Evolutionary conservation across 2,329 filamentous ascomycete genomes (phyloP).

Genomic region (Phialocephala sp.): DNA sequence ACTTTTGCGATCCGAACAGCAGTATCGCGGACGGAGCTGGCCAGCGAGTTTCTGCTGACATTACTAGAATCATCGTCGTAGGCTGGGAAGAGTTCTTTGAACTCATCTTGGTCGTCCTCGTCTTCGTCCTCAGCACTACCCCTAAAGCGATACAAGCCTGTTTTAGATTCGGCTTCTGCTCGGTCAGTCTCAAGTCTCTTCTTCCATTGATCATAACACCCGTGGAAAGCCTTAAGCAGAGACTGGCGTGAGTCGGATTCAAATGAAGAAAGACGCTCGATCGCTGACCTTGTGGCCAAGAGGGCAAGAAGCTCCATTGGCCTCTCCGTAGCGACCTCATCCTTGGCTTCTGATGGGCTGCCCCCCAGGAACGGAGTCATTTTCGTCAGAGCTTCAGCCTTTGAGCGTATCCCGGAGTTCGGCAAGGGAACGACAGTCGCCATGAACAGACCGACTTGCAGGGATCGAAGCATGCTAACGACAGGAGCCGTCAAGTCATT

Average conservation of each 20-base stretch:
- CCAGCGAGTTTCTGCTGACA: slow-evolving; percentile 21
- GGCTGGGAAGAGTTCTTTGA: slow-evolving; percentile 81
- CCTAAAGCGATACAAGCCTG: slow-evolving; percentile 82
- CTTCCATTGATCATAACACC: slow-evolving; percentile 82
- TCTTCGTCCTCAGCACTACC: slow-evolving; percentile 80
- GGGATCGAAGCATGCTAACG: slow-evolving; percentile 77
- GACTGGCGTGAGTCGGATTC: slow-evolving; percentile 53
- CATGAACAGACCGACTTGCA: slow-evolving; percentile 77
- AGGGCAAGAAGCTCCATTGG: slow-evolving; percentile 58
- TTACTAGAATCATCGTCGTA: slow-evolving; percentile 59
- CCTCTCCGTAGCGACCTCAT: slow-evolving; percentile 27
- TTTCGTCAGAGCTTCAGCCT: slow-evolving; percentile 46
- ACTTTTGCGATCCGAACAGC: slow-evolving; percentile 64
- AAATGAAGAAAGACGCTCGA: slow-evolving; percentile 55
- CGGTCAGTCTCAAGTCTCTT: slow-evolving; percentile 77
- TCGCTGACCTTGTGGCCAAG: slow-evolving; percentile 50
- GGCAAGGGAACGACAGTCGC: slow-evolving; percentile 43
- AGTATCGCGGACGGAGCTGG: slow-evolving; percentile 34
- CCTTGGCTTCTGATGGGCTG: slow-evolving; percentile 18
- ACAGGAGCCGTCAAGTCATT: slow-evolving; percentile 83
- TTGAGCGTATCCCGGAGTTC: slow-evolving; percentile 17
- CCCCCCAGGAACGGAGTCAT: slow-evolving; percentile 64
- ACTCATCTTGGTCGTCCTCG: slow-evolving; percentile 73
- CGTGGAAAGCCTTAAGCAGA: slow-evolving; percentile 71
- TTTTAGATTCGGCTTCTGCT: slow-evolving; percentile 73